Evolutionary conservation across 2,329 filamentous ascomycete species (phyloP).

Genomic region (Corniculantispora saksenae): DNA sequence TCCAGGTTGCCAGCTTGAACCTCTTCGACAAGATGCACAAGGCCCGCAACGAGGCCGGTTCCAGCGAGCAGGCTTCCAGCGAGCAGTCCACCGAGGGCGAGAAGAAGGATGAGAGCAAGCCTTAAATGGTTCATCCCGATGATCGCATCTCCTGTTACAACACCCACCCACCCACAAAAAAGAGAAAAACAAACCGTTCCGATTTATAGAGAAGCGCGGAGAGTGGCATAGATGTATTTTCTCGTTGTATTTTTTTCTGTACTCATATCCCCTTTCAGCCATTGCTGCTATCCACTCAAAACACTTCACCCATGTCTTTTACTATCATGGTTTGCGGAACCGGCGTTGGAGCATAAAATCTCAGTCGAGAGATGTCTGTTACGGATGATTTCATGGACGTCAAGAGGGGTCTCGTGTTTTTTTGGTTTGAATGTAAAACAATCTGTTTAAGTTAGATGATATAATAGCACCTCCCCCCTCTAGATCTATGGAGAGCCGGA

Average conservation of each 20-base stretch:
- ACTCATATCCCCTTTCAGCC: constrained; percentile 47
- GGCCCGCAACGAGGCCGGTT: constrained; percentile 70
- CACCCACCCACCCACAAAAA: constrained; percentile 10
- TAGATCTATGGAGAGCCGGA: constrained; percentile 29
- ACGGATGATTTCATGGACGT: constrained; percentile 46
- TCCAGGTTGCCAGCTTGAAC: constrained; percentile 92
- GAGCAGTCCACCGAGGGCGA: constrained; percentile 62
- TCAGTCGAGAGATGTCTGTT: constrained; percentile 39
- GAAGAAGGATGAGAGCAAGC: constrained; percentile 76
- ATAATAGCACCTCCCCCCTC: constrained; percentile 62
- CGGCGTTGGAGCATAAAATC: constrained; percentile 57
- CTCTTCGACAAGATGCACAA: constrained; percentile 99
- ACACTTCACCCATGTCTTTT: constrained; percentile 47
- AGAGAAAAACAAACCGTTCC: constrained; percentile 13
- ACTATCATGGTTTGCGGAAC: constrained; percentile 48
- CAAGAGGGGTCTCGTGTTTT: constrained; percentile 42
- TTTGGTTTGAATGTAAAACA: constrained; percentile 33
- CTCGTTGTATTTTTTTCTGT: constrained; percentile 50
- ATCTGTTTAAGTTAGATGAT: constrained; percentile 44
- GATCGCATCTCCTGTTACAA: constrained; percentile 29
- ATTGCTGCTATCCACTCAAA: constrained; percentile 36
- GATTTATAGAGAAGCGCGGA: constrained; percentile 36
- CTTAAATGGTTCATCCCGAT: constrained; percentile 45
- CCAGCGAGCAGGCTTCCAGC: constrained; percentile 51
- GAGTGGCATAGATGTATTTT: constrained; percentile 38